phyloP scores from a whole-genome alignment of 2,329 filamentous ascomycete species.

The Ophiocordyceps australis region DNA sequence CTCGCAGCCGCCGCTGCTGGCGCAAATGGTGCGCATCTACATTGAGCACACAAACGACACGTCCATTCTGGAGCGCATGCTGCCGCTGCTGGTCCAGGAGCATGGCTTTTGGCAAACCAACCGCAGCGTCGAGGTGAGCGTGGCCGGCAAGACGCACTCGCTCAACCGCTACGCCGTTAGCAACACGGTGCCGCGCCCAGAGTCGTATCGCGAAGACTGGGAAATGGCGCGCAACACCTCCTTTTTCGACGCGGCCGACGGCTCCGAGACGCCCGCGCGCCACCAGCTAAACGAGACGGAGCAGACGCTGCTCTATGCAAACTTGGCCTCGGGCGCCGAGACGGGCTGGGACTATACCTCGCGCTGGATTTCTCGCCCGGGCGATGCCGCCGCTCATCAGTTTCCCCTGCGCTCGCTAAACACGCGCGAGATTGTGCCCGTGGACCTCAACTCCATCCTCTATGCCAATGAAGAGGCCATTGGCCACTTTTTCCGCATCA shows the following conservation, averaged over 20 bases:
- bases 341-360: constrained; percentile 46
- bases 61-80: constrained; percentile 36
- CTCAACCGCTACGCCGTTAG: constrained; percentile 40
- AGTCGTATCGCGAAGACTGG: constrained; percentile 50
- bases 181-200: constrained; percentile 48
- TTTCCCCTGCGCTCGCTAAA: constrained; percentile 50
- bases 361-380: constrained; percentile 38
- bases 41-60: constrained; percentile 47
- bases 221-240: constrained; percentile 45
- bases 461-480: constrained; percentile 47
- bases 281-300: constrained; percentile 28
- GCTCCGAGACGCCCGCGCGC: constrained; percentile 27
- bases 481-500: constrained; percentile 29
- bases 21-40: constrained; percentile 48
- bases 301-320: constrained; percentile 34
- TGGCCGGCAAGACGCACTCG: constrained; percentile 26
- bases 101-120: constrained; percentile 45
- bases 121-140: constrained; percentile 33
- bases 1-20: constrained; percentile 46
- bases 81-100: constrained; percentile 45
- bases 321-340: constrained; percentile 47
- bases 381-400: constrained; percentile 40
- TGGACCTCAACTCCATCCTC: constrained; percentile 51
- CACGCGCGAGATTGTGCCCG: constrained; percentile 36
- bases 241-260: constrained; percentile 35